Evolutionary conservation across 2,329 filamentous ascomycete genomes (phyloP).

Genomic region (Ceratocystis ficicola): DNA sequence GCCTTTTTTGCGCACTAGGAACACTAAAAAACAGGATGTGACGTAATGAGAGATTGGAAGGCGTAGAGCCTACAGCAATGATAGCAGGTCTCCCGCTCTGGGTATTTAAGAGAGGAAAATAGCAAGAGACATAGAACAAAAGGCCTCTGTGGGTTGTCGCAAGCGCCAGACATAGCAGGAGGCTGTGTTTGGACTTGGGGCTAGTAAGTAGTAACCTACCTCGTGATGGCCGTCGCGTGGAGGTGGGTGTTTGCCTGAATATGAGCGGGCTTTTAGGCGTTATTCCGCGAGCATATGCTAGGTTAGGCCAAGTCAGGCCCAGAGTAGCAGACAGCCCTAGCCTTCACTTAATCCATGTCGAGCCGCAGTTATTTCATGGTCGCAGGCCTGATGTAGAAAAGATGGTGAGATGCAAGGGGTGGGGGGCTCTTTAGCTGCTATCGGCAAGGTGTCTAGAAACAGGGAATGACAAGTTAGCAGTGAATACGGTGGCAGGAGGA

Average conservation of each 20-base stretch:
- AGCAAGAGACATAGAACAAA: slow-evolving; percentile 3
- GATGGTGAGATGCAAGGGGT: neutral
- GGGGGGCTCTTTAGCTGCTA: slow-evolving; percentile 11
- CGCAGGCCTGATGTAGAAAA: neutral
- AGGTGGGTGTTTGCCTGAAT: neutral
- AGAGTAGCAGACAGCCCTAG: neutral
- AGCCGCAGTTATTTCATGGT: neutral
- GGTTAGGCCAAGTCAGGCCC: neutral
- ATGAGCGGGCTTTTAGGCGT: neutral
- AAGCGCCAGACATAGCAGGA: neutral
- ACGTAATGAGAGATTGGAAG: neutral
- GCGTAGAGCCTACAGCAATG: neutral
- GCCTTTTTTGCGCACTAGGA: slow-evolving; percentile 16
- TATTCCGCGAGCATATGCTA: neutral
- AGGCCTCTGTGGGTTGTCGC: neutral
- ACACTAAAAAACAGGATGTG: neutral
- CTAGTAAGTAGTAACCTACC: neutral
- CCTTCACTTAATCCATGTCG: neutral
- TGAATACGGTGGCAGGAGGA: neutral
- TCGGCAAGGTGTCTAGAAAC: slow-evolving; percentile 20
- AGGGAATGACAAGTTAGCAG: neutral
- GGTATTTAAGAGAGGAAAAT: slow-evolving; percentile 2
- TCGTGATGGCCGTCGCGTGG: neutral
- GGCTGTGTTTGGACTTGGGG: neutral
- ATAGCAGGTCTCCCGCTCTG: neutral